Conservation (phyloP, 2,329 filamentous ascomycete species). For the Botrytis cinerea region DNA sequence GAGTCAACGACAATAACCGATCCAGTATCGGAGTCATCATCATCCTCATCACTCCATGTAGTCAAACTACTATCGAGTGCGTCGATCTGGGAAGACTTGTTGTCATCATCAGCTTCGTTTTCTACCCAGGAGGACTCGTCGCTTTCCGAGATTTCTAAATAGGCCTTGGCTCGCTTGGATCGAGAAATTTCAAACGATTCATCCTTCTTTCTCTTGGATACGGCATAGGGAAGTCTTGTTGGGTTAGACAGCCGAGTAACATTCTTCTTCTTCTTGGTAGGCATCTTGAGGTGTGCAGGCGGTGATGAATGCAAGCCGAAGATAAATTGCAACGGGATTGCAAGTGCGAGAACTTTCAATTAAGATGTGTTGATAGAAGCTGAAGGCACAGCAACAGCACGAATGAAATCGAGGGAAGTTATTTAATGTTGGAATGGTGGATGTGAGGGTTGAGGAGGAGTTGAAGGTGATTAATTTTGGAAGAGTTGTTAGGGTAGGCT, state of each 20-base stretch:
- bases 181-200: not conserved
- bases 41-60: not conserved
- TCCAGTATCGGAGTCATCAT: not conserved
- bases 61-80: not conserved
- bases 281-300: not conserved
- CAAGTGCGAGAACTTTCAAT: not conserved
- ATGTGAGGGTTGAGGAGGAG: not conserved
- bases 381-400: not conserved
- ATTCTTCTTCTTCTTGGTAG: not conserved
- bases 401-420: not conserved
- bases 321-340: not conserved
- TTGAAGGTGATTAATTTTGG: constrained; percentile 3
- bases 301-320: not conserved
- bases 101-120: not conserved
- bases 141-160: not conserved
- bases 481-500: not conserved
- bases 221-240: not conserved
- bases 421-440: not conserved
- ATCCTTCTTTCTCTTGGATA: constrained; percentile 1
- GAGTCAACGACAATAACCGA: constrained; percentile 12
- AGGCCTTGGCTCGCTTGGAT: constrained; percentile 21
- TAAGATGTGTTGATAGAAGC: not conserved
- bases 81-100: not conserved
- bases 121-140: not conserved
- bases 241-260: too few species aligned